Percentiles rank a stretch among this genome's conserved stretches.
Evolutionary conservation across 169 alveolate species (phyloP).

Genomic region (Eimeria brunetti): DNA sequence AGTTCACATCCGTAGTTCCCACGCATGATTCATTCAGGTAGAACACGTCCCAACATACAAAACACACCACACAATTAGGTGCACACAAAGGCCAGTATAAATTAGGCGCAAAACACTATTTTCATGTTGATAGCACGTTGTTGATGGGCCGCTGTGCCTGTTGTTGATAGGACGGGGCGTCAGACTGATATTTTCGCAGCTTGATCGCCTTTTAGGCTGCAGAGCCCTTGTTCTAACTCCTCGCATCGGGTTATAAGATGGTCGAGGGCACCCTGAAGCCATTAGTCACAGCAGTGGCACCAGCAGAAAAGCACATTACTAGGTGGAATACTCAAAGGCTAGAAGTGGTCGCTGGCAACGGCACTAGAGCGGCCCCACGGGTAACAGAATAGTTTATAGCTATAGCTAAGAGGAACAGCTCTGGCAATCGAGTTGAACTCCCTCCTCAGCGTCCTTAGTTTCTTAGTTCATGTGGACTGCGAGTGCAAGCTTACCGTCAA

Average conservation of each 20-base stretch:
- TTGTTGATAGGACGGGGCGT: neutral
- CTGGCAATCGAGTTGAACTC: neutral
- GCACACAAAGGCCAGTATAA: neutral
- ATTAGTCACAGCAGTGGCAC: neutral
- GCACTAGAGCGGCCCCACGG: neutral
- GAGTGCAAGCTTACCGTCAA: slow-evolving; percentile 30
- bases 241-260: slow-evolving; percentile 63
- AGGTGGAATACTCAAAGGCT: neutral
- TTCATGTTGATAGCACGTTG: neutral
- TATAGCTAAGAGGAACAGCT: neutral
- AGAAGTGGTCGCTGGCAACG: neutral
- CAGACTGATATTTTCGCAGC: slow-evolving; percentile 35
- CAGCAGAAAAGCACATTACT: neutral
- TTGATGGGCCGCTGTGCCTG: neutral
- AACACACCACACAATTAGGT: neutral
- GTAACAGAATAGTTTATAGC: neutral
- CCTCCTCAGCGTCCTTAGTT: neutral
- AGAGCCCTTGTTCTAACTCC: slow-evolving; percentile 40
- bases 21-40: neutral
- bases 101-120: neutral
- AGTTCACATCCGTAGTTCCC: neutral
- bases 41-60: neutral
- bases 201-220: slow-evolving; percentile 44
- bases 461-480: neutral
- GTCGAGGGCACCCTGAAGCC: slow-evolving; percentile 49